phyloP scores from a whole-genome alignment of 169 alveolate genomes.

The Babesia bigemina region DNA sequence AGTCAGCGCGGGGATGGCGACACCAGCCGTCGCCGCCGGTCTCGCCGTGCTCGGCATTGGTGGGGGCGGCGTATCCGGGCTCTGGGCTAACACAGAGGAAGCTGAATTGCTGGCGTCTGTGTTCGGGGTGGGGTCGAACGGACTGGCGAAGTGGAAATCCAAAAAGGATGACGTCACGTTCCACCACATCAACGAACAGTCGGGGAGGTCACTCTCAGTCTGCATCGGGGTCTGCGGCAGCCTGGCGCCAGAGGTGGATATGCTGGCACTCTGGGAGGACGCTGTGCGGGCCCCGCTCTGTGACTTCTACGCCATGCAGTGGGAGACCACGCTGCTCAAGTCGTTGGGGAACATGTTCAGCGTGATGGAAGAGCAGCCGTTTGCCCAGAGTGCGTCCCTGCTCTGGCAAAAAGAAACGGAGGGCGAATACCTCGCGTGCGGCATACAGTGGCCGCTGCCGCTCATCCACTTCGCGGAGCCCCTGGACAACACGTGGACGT shows the following conservation, averaged over 20 bases:
- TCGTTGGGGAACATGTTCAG: slow-evolving; percentile 71
- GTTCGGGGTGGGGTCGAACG: slow-evolving; percentile 86
- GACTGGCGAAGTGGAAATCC: slow-evolving; percentile 81
- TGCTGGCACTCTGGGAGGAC: slow-evolving; percentile 75
- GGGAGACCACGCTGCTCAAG: slow-evolving; percentile 73
- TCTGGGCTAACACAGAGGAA: slow-evolving; percentile 82
- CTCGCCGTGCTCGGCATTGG: slow-evolving; percentile 76
- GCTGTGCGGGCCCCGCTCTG: slow-evolving; percentile 71
- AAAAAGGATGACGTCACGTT: slow-evolving; percentile 78
- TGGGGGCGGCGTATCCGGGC: slow-evolving; percentile 79
- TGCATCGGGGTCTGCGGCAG: slow-evolving; percentile 77
- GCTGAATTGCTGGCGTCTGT: slow-evolving; percentile 75
- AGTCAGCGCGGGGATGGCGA: slow-evolving; percentile 87
- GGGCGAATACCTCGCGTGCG: slow-evolving; percentile 21
- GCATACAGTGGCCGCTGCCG: slow-evolving; percentile 86
- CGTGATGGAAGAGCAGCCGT: slow-evolving; percentile 71
- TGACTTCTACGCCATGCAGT: slow-evolving; percentile 75
- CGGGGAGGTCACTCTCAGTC: slow-evolving; percentile 74
- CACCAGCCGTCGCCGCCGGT: slow-evolving; percentile 88
- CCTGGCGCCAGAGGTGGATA: slow-evolving; percentile 37
- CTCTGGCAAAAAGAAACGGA: slow-evolving; percentile 71
- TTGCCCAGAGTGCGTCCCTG: slow-evolving; percentile 78
- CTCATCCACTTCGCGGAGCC: slow-evolving; percentile 85
- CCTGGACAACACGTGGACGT: slow-evolving; percentile 88
- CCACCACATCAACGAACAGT: slow-evolving; percentile 73